phyloP scores from a whole-genome alignment of 73 alveolate genomes.

The Tetrahymena malaccensis region DNA sequence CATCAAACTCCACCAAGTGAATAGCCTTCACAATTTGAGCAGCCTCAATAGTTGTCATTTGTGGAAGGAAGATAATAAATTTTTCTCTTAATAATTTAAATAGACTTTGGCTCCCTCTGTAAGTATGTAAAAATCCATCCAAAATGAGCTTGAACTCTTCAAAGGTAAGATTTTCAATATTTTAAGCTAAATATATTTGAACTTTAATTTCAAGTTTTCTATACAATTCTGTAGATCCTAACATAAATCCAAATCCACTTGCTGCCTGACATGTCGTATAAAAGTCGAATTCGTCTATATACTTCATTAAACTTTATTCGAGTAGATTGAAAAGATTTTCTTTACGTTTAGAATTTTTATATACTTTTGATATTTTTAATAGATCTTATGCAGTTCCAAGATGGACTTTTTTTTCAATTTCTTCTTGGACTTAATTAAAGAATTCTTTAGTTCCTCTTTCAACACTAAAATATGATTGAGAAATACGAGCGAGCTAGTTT shows the following conservation, averaged over 20 bases:
- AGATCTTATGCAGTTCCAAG: not conserved
- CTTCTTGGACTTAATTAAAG: not conserved
- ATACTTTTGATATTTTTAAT: not conserved
- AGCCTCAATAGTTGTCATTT: not conserved
- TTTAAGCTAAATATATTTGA: not conserved
- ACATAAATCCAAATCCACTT: not conserved
- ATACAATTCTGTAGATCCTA: not conserved
- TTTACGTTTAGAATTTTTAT: not conserved
- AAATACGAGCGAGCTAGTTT: not conserved
- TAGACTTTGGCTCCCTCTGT: not conserved
- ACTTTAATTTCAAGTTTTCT: not conserved
- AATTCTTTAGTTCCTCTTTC: not conserved
- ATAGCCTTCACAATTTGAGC: not conserved
- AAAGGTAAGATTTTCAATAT: not conserved
- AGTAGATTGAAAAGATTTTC: not conserved
- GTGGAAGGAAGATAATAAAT: not conserved
- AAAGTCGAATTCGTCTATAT: not conserved
- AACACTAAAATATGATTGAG: not conserved
- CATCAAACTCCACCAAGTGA: not conserved
- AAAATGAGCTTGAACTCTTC: not conserved
- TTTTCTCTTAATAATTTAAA: not conserved
- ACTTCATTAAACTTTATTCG: not conserved
- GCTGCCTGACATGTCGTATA: not conserved
- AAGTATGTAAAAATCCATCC: not conserved
- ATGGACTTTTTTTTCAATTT: not conserved